Evolutionary conservation across 371 early-diverging fungal species (phyloP).

Genomic region (Caulochytrium protostelioides): DNA sequence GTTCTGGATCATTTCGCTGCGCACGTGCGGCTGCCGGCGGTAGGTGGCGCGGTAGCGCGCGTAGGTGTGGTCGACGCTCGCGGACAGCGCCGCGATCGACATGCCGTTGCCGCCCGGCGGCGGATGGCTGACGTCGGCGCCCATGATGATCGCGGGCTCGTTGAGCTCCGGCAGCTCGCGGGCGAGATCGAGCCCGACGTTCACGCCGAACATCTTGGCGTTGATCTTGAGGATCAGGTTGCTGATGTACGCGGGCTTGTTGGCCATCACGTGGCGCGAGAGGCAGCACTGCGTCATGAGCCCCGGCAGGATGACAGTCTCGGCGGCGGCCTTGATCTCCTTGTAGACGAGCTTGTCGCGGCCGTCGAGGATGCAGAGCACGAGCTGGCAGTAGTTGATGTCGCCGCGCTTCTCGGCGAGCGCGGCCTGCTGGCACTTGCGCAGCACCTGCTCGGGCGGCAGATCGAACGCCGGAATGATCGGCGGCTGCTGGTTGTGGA

Average conservation of each 20-base stretch:
- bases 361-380: constrained; percentile 7
- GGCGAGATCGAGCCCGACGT: constrained; percentile 6
- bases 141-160: constrained; percentile 29
- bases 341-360: constrained; percentile 7
- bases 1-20: constrained; percentile 2
- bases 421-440: not conserved
- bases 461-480: not conserved
- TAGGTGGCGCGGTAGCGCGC: constrained; percentile 8
- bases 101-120: constrained; percentile 16
- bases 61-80: constrained; percentile 9
- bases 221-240: constrained; percentile 30
- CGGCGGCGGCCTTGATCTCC: constrained; percentile 8
- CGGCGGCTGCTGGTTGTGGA: no score
- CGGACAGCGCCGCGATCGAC: constrained; percentile 19
- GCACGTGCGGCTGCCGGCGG: constrained; percentile 11
- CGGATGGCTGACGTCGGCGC: constrained; percentile 40
- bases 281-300: constrained; percentile 2
- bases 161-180: constrained; percentile 12
- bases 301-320: constrained; percentile 2
- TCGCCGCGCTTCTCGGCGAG: not conserved
- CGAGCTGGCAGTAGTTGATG: no score
- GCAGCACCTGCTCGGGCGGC: not conserved
- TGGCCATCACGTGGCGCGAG: not conserved
- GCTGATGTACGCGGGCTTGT: no score
- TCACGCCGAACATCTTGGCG: constrained; percentile 33